Conservation (phyloP, 371 early-diverging fungal genomes). For the Mortierella sp. region DNA sequence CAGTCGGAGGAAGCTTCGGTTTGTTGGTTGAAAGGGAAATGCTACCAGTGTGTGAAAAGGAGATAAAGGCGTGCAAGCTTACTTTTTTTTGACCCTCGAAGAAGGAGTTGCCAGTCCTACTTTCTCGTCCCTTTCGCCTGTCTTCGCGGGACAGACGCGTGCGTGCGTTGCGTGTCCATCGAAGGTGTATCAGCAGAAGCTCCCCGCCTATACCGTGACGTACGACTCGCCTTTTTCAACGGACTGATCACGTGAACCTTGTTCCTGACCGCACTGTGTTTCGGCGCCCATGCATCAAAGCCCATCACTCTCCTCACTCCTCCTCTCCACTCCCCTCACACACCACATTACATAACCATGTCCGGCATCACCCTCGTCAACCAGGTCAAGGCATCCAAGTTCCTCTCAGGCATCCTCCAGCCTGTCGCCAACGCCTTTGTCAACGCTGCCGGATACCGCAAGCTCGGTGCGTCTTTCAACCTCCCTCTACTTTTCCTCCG, state of each 20-base stretch:
- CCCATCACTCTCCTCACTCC: background rate
- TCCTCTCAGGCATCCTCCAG: conserved; percentile 72
- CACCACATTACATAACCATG: conserved; percentile 34
- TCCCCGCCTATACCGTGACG: background rate
- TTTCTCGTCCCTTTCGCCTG: background rate
- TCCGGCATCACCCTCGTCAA: conserved; percentile 58
- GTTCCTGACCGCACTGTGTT: background rate
- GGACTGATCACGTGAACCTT: background rate
- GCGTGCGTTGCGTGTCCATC: conserved; percentile 23
- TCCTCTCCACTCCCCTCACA: conserved; percentile 7
- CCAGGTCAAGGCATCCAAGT: conserved; percentile 72
- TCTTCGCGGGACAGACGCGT: background rate
- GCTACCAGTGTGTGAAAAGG: background rate
- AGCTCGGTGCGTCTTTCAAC: conserved; percentile 73
- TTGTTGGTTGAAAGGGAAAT: background rate
- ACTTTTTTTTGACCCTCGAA: background rate
- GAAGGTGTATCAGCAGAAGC: background rate
- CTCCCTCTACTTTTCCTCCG: background rate
- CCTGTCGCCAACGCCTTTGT: conserved; percentile 82
- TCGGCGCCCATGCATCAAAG: background rate
- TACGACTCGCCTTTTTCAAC: no score
- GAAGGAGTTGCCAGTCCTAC: background rate
- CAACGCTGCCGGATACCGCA: conserved; percentile 82
- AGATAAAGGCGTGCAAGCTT: background rate
- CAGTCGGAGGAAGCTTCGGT: background rate